Conservation (phyloP, 2,329 filamentous ascomycete species). For the Curvularia hawaiiensis region DNA sequence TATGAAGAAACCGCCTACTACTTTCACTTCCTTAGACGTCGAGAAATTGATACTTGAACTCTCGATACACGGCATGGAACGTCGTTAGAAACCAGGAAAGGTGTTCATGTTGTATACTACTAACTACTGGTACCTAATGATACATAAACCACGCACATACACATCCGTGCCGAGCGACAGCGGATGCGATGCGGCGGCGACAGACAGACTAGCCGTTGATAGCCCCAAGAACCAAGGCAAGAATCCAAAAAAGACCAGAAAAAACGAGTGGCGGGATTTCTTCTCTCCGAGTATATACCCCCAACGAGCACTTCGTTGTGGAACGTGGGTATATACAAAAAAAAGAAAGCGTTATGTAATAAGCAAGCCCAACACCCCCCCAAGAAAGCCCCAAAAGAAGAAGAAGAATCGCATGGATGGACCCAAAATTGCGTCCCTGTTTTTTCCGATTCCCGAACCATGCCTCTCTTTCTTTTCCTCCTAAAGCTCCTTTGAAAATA, state of each 20-base stretch:
- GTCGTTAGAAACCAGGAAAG: too few species aligned
- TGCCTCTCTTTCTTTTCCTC: not conserved
- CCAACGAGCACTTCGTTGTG: conserved; percentile 18
- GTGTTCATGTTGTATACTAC: too few species aligned
- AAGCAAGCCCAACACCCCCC: not conserved
- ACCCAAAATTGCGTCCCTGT: not conserved
- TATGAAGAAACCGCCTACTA: too few species aligned
- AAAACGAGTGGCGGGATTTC: conserved; percentile 6
- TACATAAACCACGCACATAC: too few species aligned
- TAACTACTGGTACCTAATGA: too few species aligned
- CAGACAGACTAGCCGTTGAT: too few species aligned
- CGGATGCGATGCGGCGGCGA: too few species aligned
- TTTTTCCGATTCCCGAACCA: not conserved
- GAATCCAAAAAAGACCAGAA: not conserved
- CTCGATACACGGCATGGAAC: too few species aligned
- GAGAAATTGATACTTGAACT: too few species aligned
- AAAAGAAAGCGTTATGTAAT: not conserved
- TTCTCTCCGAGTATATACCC: not conserved
- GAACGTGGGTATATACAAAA: conserved; percentile 13
- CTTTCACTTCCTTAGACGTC: too few species aligned
- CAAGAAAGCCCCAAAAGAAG: not conserved
- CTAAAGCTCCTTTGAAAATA: not conserved
- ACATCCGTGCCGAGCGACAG: too few species aligned
- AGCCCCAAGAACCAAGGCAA: not conserved
- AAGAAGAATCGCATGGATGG: conserved; percentile 4